phyloP scores from a whole-genome alignment of 176 grass and related monocot genomes.

The Musa acuminata region DNA sequence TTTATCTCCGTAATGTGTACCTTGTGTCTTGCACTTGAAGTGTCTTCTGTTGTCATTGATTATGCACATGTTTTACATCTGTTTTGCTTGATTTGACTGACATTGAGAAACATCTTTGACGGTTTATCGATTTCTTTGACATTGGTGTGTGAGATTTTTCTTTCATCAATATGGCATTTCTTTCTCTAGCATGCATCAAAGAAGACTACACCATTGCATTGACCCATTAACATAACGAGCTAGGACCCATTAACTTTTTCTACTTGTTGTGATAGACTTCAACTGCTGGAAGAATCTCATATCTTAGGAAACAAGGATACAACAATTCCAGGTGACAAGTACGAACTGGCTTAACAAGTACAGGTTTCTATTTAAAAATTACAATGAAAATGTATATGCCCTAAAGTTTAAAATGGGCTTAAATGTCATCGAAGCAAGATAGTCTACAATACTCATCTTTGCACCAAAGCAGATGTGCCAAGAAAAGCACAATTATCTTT shows the following conservation, averaged over 20 bases:
- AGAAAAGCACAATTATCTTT: no score
- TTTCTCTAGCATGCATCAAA: no score
- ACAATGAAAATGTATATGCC: not conserved
- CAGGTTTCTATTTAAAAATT: not conserved
- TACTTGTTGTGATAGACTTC: not conserved
- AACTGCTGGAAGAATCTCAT: not conserved
- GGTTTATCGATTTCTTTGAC: not conserved
- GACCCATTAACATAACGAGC: not conserved
- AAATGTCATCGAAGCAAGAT: no score
- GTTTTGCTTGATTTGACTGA: not conserved
- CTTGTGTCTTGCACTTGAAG: not conserved
- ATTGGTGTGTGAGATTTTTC: no score
- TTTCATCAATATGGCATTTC: no score
- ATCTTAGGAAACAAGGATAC: not conserved
- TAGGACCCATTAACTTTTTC: not conserved
- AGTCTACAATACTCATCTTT: no score
- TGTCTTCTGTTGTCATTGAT: not conserved
- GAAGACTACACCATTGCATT: no score
- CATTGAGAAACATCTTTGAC: not conserved
- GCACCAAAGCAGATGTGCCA: no score
- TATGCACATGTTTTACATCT: not conserved
- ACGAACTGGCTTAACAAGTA: not conserved
- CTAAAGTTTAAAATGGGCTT: not conserved
- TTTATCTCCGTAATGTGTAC: conserved; percentile 41
- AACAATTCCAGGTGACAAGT: not conserved